These are phyloP conservation scores for Paxillus rubicundulus DNA, from an alignment of 768 basidiomycete species.

Conservation along the genomic window DNA sequence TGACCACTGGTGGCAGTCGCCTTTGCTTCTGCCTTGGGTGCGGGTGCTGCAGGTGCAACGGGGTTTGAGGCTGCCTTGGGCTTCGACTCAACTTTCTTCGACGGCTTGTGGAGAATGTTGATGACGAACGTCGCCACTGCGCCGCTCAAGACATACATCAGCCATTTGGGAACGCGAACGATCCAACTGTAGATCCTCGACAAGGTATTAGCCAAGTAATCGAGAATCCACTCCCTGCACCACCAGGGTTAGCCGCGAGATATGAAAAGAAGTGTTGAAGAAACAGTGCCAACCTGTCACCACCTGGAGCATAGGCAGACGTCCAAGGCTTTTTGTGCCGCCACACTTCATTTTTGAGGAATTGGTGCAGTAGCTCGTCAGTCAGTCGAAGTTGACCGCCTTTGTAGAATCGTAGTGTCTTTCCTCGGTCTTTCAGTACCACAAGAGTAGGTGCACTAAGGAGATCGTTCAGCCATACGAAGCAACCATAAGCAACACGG, in stretches of 20 bases:
- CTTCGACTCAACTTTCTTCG: background rate
- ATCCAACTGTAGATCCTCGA: constrained; percentile 52
- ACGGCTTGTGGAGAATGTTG: constrained; percentile 54
- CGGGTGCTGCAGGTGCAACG: background rate
- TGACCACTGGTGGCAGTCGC: constrained; percentile 12
- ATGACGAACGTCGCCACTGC: constrained; percentile 64
- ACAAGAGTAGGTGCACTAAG: constrained; percentile 75
- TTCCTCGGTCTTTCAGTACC: constrained; percentile 66
- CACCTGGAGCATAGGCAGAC: constrained; percentile 70
- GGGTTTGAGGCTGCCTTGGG: constrained; percentile 3
- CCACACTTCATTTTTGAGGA: constrained; percentile 66
- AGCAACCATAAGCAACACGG: background rate
- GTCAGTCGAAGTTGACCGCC: constrained; percentile 59
- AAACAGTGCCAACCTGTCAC: constrained; percentile 51
- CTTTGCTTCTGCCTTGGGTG: constrained; percentile 11
- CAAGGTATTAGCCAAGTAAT: constrained; percentile 50
- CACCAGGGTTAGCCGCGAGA: constrained; percentile 7
- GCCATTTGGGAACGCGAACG: constrained; percentile 65
- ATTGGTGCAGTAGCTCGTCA: constrained; percentile 59
- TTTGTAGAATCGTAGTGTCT: constrained; percentile 78
- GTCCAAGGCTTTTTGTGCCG: constrained; percentile 65
- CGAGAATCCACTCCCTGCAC: constrained; percentile 65
- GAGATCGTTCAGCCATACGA: background rate
- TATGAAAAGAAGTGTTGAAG: background rate
- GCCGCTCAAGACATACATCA: constrained; percentile 66